phyloP scores from a whole-genome alignment of 179 eudicot genomes.

The Amaranthus tricolor region DNA sequence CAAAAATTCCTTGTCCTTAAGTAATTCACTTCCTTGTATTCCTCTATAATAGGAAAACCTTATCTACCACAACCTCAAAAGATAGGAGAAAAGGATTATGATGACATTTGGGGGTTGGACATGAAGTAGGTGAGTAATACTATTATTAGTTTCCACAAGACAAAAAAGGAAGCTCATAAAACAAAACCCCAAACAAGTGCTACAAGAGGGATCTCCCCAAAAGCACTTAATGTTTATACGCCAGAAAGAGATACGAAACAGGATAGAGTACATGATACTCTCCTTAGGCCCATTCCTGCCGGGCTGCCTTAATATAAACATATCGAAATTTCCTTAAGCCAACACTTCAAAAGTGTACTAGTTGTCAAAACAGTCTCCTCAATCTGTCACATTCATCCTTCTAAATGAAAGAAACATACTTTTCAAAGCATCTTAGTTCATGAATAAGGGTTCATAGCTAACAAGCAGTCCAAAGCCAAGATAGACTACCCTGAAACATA shows the following conservation, averaged over 20 bases:
- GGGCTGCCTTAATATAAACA: background rate
- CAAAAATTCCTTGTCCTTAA: background rate
- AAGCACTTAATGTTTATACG: background rate
- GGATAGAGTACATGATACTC: background rate
- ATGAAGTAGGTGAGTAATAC: background rate
- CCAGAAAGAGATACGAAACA: background rate
- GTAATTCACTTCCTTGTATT: background rate
- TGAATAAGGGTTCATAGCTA: background rate
- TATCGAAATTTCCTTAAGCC: background rate
- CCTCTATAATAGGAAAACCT: background rate
- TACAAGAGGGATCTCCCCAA: background rate
- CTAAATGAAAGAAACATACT: background rate
- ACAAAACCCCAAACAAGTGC: background rate
- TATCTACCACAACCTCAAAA: background rate
- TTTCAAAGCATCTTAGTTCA: background rate
- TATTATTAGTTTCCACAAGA: background rate
- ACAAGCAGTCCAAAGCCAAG: background rate
- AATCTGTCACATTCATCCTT: background rate
- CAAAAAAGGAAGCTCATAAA: background rate
- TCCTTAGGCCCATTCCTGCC: background rate
- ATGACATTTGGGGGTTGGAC: background rate
- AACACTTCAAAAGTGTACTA: background rate
- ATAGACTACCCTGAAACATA: background rate
- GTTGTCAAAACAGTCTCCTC: background rate
- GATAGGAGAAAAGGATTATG: background rate